Conservation (phyloP, 345 rosid species). For the Clausena lansium region DNA sequence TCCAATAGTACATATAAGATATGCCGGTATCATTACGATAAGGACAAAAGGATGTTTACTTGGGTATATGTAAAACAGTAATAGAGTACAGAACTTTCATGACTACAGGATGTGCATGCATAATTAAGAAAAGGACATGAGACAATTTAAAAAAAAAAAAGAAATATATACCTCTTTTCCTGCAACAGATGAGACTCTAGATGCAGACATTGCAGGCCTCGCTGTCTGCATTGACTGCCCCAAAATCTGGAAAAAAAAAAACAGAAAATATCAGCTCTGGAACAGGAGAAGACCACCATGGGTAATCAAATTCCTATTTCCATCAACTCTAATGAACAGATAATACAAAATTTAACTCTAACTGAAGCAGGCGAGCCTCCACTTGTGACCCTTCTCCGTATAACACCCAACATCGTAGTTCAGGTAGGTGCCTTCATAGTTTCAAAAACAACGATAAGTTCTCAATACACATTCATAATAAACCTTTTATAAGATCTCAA, state of each 20-base stretch:
- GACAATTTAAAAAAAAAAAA: background rate
- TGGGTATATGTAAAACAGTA: too few relatives aligned
- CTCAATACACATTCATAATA: background rate
- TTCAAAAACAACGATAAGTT: background rate
- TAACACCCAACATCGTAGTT: slow-evolving; percentile 45
- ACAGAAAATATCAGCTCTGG: background rate
- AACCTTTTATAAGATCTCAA: background rate
- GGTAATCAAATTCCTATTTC: background rate
- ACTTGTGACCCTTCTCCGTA: slow-evolving; percentile 35
- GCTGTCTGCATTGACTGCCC: slow-evolving; percentile 36
- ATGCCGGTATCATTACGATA: background rate
- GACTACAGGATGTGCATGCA: background rate
- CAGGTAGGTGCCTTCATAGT: background rate
- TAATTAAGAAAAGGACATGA: background rate
- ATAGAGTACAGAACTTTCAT: too few relatives aligned
- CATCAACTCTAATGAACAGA: background rate
- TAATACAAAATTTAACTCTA: slow-evolving; percentile 16
- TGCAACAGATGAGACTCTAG: slow-evolving; percentile 38
- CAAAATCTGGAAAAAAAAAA: slow-evolving; percentile 45
- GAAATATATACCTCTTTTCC: slow-evolving; percentile 40
- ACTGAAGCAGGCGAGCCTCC: slow-evolving; percentile 50
- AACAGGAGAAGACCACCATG: background rate
- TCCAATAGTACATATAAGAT: background rate
- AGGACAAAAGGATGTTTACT: background rate
- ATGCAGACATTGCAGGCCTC: slow-evolving; percentile 38